phyloP scores from a whole-genome alignment of 805 yeast species.

The Metschnikowia continentalis region DNA sequence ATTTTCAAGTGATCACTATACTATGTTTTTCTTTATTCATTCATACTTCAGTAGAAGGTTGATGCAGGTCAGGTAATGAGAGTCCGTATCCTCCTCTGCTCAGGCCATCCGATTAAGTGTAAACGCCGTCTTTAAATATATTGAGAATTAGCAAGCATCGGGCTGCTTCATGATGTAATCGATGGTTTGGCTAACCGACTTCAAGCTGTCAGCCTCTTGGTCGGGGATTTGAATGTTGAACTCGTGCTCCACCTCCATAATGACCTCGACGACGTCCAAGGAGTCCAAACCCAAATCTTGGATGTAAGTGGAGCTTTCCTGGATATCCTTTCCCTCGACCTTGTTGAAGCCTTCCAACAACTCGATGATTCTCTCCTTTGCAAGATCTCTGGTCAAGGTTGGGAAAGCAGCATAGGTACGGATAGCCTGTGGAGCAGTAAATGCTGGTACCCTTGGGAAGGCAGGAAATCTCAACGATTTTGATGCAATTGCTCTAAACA shows the following conservation, averaged over 20 bases:
- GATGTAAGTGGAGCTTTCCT: conserved; percentile 32
- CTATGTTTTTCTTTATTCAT: not conserved
- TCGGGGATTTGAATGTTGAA: conserved; percentile 47
- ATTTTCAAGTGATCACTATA: not conserved
- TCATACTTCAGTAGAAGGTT: not conserved
- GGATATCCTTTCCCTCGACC: conserved; percentile 39
- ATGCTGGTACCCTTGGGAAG: conserved; percentile 15
- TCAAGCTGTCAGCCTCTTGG: conserved; percentile 42
- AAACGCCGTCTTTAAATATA: not conserved
- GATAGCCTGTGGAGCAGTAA: conserved; percentile 15
- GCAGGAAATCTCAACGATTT: conserved; percentile 19
- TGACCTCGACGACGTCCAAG: conserved; percentile 44
- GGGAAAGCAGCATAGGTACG: conserved; percentile 55
- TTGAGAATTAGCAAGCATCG: conserved; percentile 31
- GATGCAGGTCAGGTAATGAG: not conserved
- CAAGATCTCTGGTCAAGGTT: conserved; percentile 56
- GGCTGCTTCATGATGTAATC: conserved; percentile 41
- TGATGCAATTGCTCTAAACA: conserved; percentile 31
- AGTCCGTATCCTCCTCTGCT: not conserved
- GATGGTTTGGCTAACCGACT: conserved; percentile 44
- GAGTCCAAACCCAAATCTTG: conserved; percentile 46
- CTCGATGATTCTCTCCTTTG: conserved; percentile 58
- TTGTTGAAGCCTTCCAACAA: conserved; percentile 63
- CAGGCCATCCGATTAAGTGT: not conserved
- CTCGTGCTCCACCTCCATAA: conserved; percentile 46